Conservation (phyloP, 1,284 basidiomycete genomes). For the Puccinia horiana region DNA sequence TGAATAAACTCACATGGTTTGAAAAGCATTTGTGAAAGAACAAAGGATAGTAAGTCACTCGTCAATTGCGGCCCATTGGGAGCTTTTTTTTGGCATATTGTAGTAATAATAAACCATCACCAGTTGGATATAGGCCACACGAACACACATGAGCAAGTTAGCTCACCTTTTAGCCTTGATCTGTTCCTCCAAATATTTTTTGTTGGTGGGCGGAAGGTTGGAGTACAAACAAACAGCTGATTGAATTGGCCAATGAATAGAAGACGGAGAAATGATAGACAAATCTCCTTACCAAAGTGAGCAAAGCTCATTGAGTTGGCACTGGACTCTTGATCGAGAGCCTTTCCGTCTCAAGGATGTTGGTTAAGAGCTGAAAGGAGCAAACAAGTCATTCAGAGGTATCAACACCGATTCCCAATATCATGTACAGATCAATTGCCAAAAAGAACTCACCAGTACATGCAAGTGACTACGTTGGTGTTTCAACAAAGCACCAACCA, state of each 20-base stretch:
- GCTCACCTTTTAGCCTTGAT: too few relatives aligned
- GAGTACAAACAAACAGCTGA: neutral
- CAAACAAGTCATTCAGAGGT: too few relatives aligned
- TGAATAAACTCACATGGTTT: neutral
- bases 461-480: neutral
- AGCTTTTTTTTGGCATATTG: neutral
- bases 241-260: neutral
- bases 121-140: neutral
- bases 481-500: neutral
- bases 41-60: neutral
- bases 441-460: neutral
- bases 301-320: too few relatives aligned
- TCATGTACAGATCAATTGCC: neutral
- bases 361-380: neutral
- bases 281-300: neutral
- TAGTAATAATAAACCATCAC: neutral
- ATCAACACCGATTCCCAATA: neutral
- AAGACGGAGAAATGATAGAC: neutral
- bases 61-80: neutral
- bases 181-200: neutral
- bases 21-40: neutral
- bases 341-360: neutral
- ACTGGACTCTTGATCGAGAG: neutral
- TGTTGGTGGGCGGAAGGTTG: neutral
- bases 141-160: neutral